Conservation (phyloP, 2,329 filamentous ascomycete genomes). For the Epicoccum sorghinum region DNA sequence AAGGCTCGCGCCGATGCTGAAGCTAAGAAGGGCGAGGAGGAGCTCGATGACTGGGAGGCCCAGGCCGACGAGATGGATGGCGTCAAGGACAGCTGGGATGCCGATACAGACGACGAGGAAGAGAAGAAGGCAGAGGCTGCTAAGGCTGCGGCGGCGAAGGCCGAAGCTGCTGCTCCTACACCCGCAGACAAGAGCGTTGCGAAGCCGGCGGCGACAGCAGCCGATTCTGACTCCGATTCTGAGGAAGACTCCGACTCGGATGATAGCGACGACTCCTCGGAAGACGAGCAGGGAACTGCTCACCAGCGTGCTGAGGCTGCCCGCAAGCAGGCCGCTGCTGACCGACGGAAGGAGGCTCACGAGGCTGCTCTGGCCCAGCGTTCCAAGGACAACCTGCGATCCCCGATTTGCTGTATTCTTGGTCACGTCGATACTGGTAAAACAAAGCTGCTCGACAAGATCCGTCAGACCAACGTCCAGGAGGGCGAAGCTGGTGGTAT, state of each 20-base stretch:
- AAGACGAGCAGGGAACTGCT: slow-evolving; percentile 78
- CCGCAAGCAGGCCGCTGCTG: slow-evolving; percentile 86
- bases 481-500: slow-evolving; percentile 99
- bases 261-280: slow-evolving; percentile 66
- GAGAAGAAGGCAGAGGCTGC: slow-evolving; percentile 43
- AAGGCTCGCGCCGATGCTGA: slow-evolving; percentile 60
- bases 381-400: slow-evolving; percentile 92
- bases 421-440: slow-evolving; percentile 99
- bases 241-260: slow-evolving; percentile 53
- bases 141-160: slow-evolving; percentile 42
- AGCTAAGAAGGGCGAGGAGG: slow-evolving; percentile 68
- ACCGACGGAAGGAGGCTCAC: slow-evolving; percentile 85
- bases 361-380: slow-evolving; percentile 89
- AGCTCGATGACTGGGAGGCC: slow-evolving; percentile 84
- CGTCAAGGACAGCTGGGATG: slow-evolving; percentile 96
- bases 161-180: slow-evolving; percentile 28
- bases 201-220: slow-evolving; percentile 12
- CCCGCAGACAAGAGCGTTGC: slow-evolving; percentile 13
- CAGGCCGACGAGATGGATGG: slow-evolving; percentile 75
- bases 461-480: slow-evolving; percentile 97
- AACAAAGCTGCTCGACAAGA: slow-evolving; percentile 98
- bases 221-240: slow-evolving; percentile 48
- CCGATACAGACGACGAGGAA: slow-evolving; percentile 75
- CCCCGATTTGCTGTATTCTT: slow-evolving; percentile 98
- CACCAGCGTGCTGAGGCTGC: slow-evolving; percentile 73